Evolutionary conservation across 768 basidiomycete species (phyloP).

Genomic region (Cubamyces sp.): DNA sequence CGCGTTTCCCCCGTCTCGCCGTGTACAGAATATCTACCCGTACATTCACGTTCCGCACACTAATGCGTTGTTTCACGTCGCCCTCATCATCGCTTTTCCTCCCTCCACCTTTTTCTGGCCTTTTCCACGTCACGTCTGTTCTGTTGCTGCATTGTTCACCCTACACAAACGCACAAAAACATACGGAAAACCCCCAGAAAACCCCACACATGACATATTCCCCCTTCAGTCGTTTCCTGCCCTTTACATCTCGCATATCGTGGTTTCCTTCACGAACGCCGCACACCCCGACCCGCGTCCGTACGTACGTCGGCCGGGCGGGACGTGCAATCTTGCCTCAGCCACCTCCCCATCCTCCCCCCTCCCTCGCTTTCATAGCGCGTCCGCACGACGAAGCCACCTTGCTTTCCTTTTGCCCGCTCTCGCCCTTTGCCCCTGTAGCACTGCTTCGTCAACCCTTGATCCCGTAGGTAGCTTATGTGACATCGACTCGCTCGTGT

Average conservation of each 20-base stretch:
- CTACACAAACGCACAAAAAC: conserved; percentile 54
- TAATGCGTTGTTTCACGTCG: conserved; percentile 38
- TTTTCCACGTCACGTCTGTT: conserved; percentile 35
- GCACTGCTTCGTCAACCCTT: conserved; percentile 25
- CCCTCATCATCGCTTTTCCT: conserved; percentile 21
- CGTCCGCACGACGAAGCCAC: conserved; percentile 25
- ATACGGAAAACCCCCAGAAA: conserved; percentile 42
- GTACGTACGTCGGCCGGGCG: not conserved
- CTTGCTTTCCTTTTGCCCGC: conserved; percentile 16
- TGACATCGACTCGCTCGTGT: conserved; percentile 26
- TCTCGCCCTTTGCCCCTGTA: conserved; percentile 10
- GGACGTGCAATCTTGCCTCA: not conserved
- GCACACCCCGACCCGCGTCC: conserved; percentile 26
- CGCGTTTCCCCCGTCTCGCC: conserved; percentile 30
- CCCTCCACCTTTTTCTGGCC: conserved; percentile 34
- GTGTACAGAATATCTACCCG: conserved; percentile 42
- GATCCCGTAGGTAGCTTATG: conserved; percentile 29
- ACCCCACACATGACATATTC: conserved; percentile 42
- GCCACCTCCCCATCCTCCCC: conserved; percentile 19
- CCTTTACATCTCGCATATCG: conserved; percentile 30
- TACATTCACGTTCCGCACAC: conserved; percentile 43
- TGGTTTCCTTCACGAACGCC: conserved; percentile 33
- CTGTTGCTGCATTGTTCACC: conserved; percentile 43
- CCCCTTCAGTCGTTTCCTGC: conserved; percentile 30
- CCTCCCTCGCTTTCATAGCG: conserved; percentile 8